These are phyloP conservation scores for Linum lewisii DNA, from an alignment of 345 rosid species.

Conservation along the genomic window DNA sequence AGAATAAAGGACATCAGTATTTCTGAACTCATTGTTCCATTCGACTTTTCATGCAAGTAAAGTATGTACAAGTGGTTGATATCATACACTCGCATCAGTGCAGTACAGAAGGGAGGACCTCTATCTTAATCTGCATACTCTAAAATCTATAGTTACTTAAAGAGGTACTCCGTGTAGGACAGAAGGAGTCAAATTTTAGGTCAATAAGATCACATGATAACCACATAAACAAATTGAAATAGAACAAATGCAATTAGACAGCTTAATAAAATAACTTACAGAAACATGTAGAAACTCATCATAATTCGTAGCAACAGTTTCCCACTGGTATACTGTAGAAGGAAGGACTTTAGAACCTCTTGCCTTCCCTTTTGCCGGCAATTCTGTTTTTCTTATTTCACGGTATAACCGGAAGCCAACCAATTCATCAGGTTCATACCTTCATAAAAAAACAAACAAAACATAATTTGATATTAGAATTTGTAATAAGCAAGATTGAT, in stretches of 20 bases:
- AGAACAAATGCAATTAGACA: background rate
- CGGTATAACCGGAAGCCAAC: conserved; percentile 92
- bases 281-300: conserved; percentile 91
- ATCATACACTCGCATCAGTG: no score
- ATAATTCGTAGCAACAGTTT: conserved; percentile 91
- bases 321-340: conserved; percentile 75
- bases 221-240: background rate
- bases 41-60: no score
- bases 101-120: no score
- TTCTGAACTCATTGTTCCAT: no score
- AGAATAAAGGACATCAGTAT: no score
- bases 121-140: no score
- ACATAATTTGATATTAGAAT: conserved; percentile 13
- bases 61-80: no score
- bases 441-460: conserved; percentile 18
- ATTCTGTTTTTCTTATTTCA: conserved; percentile 79
- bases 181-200: background rate
- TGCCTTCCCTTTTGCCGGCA: conserved; percentile 49
- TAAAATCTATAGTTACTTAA: no score
- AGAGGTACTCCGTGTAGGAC: no score
- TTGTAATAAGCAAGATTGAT: background rate
- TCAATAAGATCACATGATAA: background rate
- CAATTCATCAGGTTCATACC: conserved; percentile 94
- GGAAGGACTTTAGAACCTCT: conserved; percentile 79
- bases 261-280: conserved; percentile 29